phyloP scores from a whole-genome alignment of 805 yeast species.

The Blastobotrys attinorum region DNA sequence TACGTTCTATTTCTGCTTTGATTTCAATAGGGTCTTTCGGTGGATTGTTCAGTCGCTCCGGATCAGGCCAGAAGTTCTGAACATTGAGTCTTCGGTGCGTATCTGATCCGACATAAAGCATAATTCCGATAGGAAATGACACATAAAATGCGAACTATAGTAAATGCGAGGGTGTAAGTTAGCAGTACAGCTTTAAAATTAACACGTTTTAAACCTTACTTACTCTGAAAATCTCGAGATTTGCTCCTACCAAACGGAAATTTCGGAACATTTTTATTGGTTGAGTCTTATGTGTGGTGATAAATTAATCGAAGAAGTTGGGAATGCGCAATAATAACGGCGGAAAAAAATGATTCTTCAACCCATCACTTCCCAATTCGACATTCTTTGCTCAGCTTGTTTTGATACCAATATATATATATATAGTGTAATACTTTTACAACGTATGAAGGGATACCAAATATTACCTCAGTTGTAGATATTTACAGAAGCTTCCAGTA shows the following conservation, averaged over 20 bases:
- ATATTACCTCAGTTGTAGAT: no score
- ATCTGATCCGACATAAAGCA: slow-evolving; percentile 89
- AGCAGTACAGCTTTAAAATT: no score
- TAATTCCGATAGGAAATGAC: slow-evolving; percentile 78
- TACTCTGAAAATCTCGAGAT: slow-evolving; percentile 20
- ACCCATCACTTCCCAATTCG: no score
- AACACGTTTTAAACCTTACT: no score
- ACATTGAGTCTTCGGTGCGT: slow-evolving; percentile 83
- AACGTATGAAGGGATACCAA: no score
- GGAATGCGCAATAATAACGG: no score
- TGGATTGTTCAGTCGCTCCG: slow-evolving; percentile 78
- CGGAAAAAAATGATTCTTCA: no score
- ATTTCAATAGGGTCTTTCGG: slow-evolving; percentile 93
- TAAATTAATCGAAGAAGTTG: no score
- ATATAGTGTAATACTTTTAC: not conserved
- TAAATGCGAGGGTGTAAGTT: no score
- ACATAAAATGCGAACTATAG: slow-evolving; percentile 62
- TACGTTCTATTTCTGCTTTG: slow-evolving; percentile 82
- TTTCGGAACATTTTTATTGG: not conserved
- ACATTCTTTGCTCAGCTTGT: no score
- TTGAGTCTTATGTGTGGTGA: not conserved
- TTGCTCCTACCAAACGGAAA: slow-evolving; percentile 17
- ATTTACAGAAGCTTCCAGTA: no score
- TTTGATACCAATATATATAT: not conserved
- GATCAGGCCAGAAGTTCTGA: slow-evolving; percentile 97